Base-by-base conservation (phyloP, 805 yeast species). In the Candida methanosorbosa region DNA sequence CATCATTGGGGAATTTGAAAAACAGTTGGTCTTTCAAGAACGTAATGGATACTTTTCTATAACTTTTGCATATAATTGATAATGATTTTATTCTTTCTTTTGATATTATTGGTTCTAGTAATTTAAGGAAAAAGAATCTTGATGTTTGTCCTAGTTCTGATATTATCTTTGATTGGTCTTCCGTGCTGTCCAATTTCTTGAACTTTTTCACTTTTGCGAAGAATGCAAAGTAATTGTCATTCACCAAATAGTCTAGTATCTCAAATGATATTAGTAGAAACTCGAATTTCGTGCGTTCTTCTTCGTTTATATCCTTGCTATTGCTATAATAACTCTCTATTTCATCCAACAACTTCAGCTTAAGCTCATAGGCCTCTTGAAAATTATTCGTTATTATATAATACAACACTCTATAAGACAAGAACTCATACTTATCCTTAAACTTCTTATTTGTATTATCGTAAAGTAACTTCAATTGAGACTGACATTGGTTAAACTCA, bases 401-500 rank as follows among this genome's bases (percentile, higher is more conserved):
- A 54, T 88, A 88, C 3, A 87, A 63, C 11, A 86, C 66, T 36
- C 86, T 65, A 56, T 84, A 88, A 31, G 84, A 68, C 27, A 75
- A 56, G 48, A 84, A 85, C 50, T 88, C 96, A 31, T 67, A 61
- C 43, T 66, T 57, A 36, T 63, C 62, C 12, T 62, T 53, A 13
- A 36, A 31, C 7, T 42, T 20, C 2, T 36, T 37, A 1, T 27
- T 23, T 17, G 52, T 50, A 16, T 44, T 40, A 5, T 63, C 70
- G 50, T 81, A 88, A 18, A 88, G 61, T 30, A 70, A 64, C 42
- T 73, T 73, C 33, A 92, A 59, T 47, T 86, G 85, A 13, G 94
- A 75, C 56, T 83, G 94, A 54, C 97, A 92, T 55, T 90, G 97
- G 60, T 92, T 92, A 55, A 83, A 87, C 56, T 92, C 97, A 9